Conservation (phyloP, 1,284 basidiomycete genomes). For the Ustilago vetiveriae region DNA sequence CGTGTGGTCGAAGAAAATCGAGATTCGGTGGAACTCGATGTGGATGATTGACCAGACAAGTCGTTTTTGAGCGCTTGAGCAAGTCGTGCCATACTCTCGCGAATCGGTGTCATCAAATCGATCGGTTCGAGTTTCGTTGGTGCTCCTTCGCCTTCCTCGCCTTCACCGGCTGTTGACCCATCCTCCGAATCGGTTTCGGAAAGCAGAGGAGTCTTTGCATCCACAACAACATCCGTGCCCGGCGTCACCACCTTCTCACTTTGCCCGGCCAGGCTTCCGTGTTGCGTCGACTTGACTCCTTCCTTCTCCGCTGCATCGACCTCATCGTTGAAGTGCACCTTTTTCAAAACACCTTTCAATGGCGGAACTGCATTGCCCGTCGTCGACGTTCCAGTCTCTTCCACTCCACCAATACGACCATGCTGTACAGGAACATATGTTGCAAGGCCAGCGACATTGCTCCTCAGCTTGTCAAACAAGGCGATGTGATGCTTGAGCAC, state of each 20-base stretch:
- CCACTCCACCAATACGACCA: conserved; percentile 3
- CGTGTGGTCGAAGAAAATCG: neutral
- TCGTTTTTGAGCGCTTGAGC: conserved; percentile 37
- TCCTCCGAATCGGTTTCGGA: conserved; percentile 18
- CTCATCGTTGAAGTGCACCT: conserved; percentile 56
- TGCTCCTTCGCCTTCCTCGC: conserved; percentile 1
- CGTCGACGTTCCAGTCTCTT: neutral
- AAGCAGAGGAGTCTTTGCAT: conserved; percentile 33
- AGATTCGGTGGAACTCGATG: neutral
- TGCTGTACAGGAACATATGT: conserved; percentile 31
- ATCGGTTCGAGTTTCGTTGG: conserved; percentile 46
- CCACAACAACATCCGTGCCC: conserved; percentile 32
- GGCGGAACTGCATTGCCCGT: conserved; percentile 4
- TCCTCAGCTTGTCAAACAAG: conserved; percentile 45
- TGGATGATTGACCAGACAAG: conserved; percentile 9
- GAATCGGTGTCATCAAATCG: conserved; percentile 53
- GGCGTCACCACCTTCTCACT: conserved; percentile 35
- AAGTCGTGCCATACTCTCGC: conserved; percentile 49
- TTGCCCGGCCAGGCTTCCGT: conserved; percentile 9
- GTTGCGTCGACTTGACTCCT: conserved; percentile 32
- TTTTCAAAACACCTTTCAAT: conserved; percentile 49
- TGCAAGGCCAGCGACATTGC: conserved; percentile 22
- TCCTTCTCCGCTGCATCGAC: conserved; percentile 21
- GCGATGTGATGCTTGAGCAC: conserved; percentile 53
- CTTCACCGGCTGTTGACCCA: conserved; percentile 3